Base-by-base conservation (phyloP, 805 yeast genomes). In the Myxozyma nipponensis region DNA sequence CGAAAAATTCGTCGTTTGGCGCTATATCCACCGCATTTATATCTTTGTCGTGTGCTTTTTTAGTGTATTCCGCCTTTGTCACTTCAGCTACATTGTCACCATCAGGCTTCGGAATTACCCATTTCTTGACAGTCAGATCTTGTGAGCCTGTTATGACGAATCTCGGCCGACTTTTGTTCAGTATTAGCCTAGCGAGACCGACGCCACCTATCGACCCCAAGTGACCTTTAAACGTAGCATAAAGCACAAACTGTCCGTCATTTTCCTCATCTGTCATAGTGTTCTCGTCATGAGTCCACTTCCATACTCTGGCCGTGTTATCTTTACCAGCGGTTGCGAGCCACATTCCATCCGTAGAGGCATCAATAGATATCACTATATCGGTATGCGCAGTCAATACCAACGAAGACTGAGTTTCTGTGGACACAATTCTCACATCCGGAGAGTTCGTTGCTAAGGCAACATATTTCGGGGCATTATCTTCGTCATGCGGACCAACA, bases 371-470 rank as follows among this genome's bases (percentile, higher is more conserved):
- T 61, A 91, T 87, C 43, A 93, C 78, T 54, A 91, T 72, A 67
- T 93, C 98, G 2, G 77, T 77, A 66, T 93, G 99, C 1, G 95
- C 96, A 53, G 84, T 85, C 54, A 78, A 76, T 7, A 86, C 69
- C 22, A 73, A 75, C 57, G 84, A 81, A 55, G 83, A 86, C 40
- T 83, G 69, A 19, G 70, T 72, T n/a, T 70, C 66, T 1, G 85
- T 78, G 17, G 64, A 48, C 30, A 90, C 77, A 13, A 93, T 68
- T 65, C 98, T 74, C 49, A 93, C 70, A 1, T 91, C 82, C 10
- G 96, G 95, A 0, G 98, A 86, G 67, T 93, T 93, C 2, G 98
- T 91, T 1, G 98, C 97, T 57, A 93, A 67, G 3, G 95, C 98
- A 40, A 91, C 66, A 34, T 74, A 69, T 22, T 24, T 21, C 13